These are phyloP conservation scores for Trichoderma lentiforme DNA, from an alignment of 2,329 filamentous ascomycete species.

Conservation along the genomic window DNA sequence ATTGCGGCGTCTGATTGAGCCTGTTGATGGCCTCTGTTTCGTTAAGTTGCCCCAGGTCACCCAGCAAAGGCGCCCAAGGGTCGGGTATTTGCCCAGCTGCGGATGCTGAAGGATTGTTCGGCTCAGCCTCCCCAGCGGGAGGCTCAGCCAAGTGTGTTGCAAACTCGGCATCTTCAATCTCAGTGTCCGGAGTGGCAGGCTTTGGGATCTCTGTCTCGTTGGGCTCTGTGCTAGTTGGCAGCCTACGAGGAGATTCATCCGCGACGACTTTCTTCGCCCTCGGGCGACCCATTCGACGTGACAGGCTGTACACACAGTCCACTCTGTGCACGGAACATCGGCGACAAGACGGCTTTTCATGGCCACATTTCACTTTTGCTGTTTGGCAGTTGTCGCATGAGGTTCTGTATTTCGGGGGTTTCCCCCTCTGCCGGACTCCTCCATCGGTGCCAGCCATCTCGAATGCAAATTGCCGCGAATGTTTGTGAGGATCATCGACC, in stretches of 20 bases:
- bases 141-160: background rate
- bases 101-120: background rate
- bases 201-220: background rate
- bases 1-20: background rate
- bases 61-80: background rate
- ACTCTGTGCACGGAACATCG: slow-evolving; percentile 3
- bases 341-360: slow-evolving; percentile 13
- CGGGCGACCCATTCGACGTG: slow-evolving; percentile 15
- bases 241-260: background rate
- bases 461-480: background rate
- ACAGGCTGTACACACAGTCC: slow-evolving; percentile 17
- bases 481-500: background rate
- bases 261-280: slow-evolving; percentile 3
- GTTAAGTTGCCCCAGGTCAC: background rate
- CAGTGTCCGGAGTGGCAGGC: background rate
- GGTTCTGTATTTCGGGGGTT: slow-evolving; percentile 10
- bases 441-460: background rate
- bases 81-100: background rate
- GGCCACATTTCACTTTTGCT: slow-evolving; percentile 15
- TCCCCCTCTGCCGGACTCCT: background rate
- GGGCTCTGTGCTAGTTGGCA: background rate
- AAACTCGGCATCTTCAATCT: background rate
- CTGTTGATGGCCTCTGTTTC: background rate
- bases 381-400: slow-evolving; percentile 16
- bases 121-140: background rate